Percentiles rank a stretch among this genome's conserved stretches.
Conservation (phyloP, 2,329 filamentous ascomycete species). For the Cercospora berteroae region DNA sequence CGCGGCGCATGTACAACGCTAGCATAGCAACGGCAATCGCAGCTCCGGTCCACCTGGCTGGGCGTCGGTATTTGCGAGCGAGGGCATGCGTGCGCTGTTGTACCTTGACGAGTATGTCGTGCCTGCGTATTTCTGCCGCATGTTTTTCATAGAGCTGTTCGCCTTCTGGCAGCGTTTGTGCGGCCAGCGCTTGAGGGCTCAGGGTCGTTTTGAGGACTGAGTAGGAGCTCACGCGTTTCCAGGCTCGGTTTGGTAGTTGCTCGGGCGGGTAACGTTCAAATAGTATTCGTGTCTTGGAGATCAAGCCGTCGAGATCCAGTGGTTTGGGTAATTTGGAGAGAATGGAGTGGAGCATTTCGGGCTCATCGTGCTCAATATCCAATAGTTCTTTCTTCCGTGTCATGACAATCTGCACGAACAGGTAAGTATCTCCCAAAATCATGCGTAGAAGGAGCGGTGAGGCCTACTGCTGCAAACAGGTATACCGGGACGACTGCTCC, state of each 20-base stretch:
- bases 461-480: conserved; percentile 67
- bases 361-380: conserved; percentile 75
- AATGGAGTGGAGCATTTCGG: conserved; percentile 87
- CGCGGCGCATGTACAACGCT: conserved; percentile 50
- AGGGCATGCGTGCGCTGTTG: conserved; percentile 37
- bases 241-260: conserved; percentile 60
- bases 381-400: conserved; percentile 80
- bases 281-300: conserved; percentile 63
- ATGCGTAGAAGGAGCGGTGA: neutral
- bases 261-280: conserved; percentile 69
- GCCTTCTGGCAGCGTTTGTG: conserved; percentile 65
- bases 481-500: conserved; percentile 90
- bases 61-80: conserved; percentile 64
- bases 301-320: conserved; percentile 75
- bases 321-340: conserved; percentile 82
- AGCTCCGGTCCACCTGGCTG: conserved; percentile 52
- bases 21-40: conserved; percentile 66
- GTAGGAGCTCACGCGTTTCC: conserved; percentile 67
- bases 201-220: conserved; percentile 85
- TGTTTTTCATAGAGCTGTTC: conserved; percentile 68
- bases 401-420: conserved; percentile 65
- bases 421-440: neutral
- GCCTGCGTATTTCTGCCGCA: conserved; percentile 64
- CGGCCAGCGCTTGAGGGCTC: conserved; percentile 49
- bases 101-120: neutral